Base-by-base conservation (phyloP, 208 protist species). In the Leishmania gerbilli region DNA sequence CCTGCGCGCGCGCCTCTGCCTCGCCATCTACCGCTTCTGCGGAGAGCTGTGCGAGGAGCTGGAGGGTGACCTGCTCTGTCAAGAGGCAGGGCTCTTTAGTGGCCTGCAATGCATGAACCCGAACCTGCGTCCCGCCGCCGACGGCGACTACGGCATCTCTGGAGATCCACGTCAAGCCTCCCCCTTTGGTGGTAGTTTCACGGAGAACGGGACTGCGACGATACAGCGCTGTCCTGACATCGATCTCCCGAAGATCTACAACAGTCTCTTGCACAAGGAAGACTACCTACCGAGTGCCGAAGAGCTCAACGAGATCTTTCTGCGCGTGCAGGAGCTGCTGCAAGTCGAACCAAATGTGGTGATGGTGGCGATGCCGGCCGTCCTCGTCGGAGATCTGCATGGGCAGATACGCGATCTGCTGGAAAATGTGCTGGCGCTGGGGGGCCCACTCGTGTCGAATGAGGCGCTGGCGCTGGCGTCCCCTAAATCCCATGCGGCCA, bases 341-440 rank as follows among this genome's bases (percentile, higher is more conserved):
- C 98, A 98, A 53, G 72, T 89, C 0, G 97, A 99, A 84, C 98
- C 98, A 55, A 97, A 98, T n/a, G 97, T 99, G 74, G 90, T 99
- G 80, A 90, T 99, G 49, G 91, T 99, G 51, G 95, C 97, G 74
- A 82, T 99, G 71, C 90, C 99, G 21, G 91, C 93, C 58, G 93
- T 97, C 13, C 79, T 98, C 13, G 93, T 98, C 17, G 95, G 95
- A 58, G 95, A 98, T 71, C 89, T 98, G 69, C 95, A 98, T 79
- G 95, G 95, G 6, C 95, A 98, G 83, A 87, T 90, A 40, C 76
- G 81, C 74, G 95, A 97, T 80, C 84, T 98, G 31, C 68, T 92
- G 4, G 68, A 92, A 45, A 90, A 91, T 47, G 84, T 98, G 71
- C 75, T 98, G 82, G 80, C 88, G 37, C 82, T 82, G 1, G 93